Evolutionary conservation across 176 grass and related monocot genomes (phyloP), one percentile per base, ranked within the genome.

Genomic region (Ensete glaucum): DNA sequence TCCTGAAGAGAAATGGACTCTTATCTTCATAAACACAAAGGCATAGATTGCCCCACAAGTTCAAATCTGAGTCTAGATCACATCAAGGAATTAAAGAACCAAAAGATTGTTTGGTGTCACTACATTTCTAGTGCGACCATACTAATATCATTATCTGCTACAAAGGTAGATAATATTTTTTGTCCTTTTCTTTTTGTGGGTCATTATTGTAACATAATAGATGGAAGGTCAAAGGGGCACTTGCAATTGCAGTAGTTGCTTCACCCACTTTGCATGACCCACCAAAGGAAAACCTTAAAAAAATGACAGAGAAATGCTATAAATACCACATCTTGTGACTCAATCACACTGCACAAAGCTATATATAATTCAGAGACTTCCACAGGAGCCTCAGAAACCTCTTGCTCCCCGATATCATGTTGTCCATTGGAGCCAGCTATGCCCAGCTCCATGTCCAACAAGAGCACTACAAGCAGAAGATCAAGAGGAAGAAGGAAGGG

Each of bases 201-300:
- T 43, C 34, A 43, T 6, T 6, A 43, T 6, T 6, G 34, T 43
- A 6, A 43, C 4, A 60, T 60, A 60, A 60, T 60, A 20, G 16
- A 60, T 65, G 63, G 67, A 70, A 50, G 67, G 43, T 70, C 67
- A 70, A 70, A 70, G 21, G 48, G 43, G 67, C 67, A 70, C 67
- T 50, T 70, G 34, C 9, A 70, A n/a, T 49, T 20, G 67, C 9
- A 50, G 50, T 43, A 51, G 48, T 51, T 20, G 9, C 9, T 52
- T 9, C 67, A 70, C 48, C 67, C 67, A 51, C 27, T 9, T 49
- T 67, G 64, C 7, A 43, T 67, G 64, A 34, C 27, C 64, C 15
- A 34, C 66, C 66, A 69, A 51, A 51, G 43, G 9, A 21, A 70
- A 51, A 15, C 9, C 67, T 19, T 11, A 1, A 50, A 21, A 52